Evolutionary conservation across 371 early-diverging fungal species (phyloP).

Genomic region (Zopfochytrium polystomum): DNA sequence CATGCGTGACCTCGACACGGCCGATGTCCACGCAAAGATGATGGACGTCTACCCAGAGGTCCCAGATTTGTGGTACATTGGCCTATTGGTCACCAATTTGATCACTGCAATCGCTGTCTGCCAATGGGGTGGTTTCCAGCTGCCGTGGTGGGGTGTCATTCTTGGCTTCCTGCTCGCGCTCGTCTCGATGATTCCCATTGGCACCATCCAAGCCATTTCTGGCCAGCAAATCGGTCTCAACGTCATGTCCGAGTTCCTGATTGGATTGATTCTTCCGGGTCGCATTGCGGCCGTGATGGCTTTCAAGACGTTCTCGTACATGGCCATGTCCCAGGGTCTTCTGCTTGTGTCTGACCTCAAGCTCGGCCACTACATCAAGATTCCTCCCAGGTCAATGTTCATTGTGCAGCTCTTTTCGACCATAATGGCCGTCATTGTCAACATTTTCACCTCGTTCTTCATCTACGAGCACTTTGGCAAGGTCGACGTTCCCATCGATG

Average conservation of each 20-base stretch:
- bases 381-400: conserved; percentile 45
- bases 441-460: too few species aligned
- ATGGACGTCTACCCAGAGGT: conserved; percentile 39
- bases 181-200: conserved; percentile 73
- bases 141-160: conserved; percentile 49
- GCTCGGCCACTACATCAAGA: too few species aligned
- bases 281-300: conserved; percentile 62
- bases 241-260: too few species aligned
- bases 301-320: conserved; percentile 42
- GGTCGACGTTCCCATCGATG: too few species aligned
- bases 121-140: too few species aligned
- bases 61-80: conserved; percentile 29
- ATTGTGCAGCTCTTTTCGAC: conserved; percentile 17
- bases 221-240: too few species aligned
- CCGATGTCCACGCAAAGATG: too few species aligned
- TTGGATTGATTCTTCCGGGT: conserved; percentile 46
- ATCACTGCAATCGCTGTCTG: conserved; percentile 16
- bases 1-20: too few species aligned
- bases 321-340: conserved; percentile 27
- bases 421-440: background rate
- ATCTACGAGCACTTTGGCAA: too few species aligned
- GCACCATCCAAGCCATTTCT: too few species aligned
- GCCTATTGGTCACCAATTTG: conserved; percentile 16
- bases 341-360: conserved; percentile 41
- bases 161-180: conserved; percentile 65